These are phyloP conservation scores for Arthroderma sp. DNA, from an alignment of 2,329 filamentous ascomycete genomes.

Conservation along the genomic window DNA sequence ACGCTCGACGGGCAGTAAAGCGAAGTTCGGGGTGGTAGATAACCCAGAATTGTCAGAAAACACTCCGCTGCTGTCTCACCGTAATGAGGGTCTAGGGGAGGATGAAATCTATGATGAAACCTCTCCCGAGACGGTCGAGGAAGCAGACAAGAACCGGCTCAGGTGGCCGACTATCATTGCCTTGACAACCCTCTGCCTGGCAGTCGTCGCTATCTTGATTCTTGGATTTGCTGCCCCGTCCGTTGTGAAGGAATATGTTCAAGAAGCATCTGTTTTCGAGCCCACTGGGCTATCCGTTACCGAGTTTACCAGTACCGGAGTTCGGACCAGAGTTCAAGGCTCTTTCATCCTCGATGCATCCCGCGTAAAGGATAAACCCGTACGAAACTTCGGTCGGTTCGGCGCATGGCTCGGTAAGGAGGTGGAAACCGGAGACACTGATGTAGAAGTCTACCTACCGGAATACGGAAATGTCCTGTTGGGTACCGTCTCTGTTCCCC, in stretches of 20 bases:
- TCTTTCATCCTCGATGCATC: conserved; percentile 69
- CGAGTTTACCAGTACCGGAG: conserved; percentile 64
- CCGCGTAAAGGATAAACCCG: conserved; percentile 55
- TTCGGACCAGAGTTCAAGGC: conserved; percentile 67
- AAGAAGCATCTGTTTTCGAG: conserved; percentile 67
- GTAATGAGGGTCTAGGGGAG: conserved; percentile 16
- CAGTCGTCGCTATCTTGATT: conserved; percentile 56
- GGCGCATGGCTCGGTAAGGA: conserved; percentile 69
- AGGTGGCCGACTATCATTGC: conserved; percentile 72
- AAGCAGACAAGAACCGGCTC: conserved; percentile 18
- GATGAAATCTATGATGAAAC: background rate
- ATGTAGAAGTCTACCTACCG: conserved; percentile 65
- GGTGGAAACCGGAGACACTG: conserved; percentile 59
- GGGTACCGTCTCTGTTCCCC: conserved; percentile 63
- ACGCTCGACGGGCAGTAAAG: no score
- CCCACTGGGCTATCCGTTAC: conserved; percentile 76
- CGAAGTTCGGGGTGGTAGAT: no score
- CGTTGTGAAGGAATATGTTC: conserved; percentile 71
- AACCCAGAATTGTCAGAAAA: conserved; percentile 22
- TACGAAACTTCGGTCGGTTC: conserved; percentile 62
- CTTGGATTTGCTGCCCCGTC: conserved; percentile 71
- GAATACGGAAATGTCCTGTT: conserved; percentile 67
- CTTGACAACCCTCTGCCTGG: conserved; percentile 49
- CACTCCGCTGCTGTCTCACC: conserved; percentile 28
- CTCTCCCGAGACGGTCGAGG: background rate